Conservation (phyloP, 2,329 filamentous ascomycete species). For the Blastomyces gilchristii region DNA sequence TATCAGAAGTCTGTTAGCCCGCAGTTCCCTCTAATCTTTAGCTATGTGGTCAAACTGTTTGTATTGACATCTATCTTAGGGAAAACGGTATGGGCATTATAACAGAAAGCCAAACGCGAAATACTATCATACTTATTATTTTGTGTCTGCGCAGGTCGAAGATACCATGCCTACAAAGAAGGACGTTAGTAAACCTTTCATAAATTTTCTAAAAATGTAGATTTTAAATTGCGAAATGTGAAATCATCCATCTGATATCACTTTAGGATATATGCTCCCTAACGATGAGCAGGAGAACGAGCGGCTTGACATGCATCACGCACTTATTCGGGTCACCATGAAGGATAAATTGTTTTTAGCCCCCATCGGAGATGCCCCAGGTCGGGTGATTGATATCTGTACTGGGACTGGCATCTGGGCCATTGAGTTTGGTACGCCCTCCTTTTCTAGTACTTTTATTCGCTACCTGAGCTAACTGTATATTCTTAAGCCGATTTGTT, state of each 20-base stretch:
- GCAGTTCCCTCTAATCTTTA: too few species aligned
- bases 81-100: conserved; percentile 1
- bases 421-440: conserved; percentile 17
- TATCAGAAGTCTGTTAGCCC: conserved; percentile 13
- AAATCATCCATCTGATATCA: neutral
- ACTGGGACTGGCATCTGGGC: conserved; percentile 22
- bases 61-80: neutral
- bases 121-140: neutral
- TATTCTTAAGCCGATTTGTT: conserved; percentile 18
- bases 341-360: conserved; percentile 13
- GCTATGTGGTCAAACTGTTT: neutral
- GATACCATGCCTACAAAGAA: conserved; percentile 9
- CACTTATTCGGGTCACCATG: conserved; percentile 10
- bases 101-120: neutral
- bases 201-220: neutral
- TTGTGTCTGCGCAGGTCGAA: neutral
- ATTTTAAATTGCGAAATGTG: neutral
- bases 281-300: conserved; percentile 16
- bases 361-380: conserved; percentile 12
- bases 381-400: conserved; percentile 15
- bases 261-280: conserved; percentile 10
- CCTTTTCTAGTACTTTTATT: neutral
- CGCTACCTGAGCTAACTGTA: neutral
- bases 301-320: conserved; percentile 16
- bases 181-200: conserved; percentile 6